Base-by-base conservation (phyloP, 345 rosid species). In the Geranium rotundifolium region DNA sequence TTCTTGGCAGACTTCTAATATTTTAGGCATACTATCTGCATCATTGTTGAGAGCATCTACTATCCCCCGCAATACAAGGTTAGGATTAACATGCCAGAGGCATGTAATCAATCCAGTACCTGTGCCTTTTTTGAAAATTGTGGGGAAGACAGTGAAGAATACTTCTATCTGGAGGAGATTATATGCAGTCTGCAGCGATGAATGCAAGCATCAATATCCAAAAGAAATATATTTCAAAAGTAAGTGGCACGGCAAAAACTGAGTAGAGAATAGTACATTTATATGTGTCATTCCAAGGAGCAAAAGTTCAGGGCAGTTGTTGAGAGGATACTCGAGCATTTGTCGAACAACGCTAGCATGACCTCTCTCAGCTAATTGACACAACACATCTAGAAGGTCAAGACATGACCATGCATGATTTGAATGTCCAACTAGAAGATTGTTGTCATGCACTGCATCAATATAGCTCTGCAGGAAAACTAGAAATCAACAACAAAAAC, bases 301-400 rank as follows among this genome's bases (percentile, higher is more conserved):
- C 77, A 90, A 78, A 52, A 89, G 72, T 78, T 82, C 96, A 37
- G 99, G 96, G 69, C 92, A 93, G 68, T 85, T 82, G 69, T 78
- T 76, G 41, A 93, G 89, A 59, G 97, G 96, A 78, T 81, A 82
- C 65, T 86, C 81, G 19, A 93, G 90, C 82, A 93, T 72, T 52
- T 77, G 71, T 59, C 77, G 83, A 65, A 90, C 86, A 70, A 73
- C 66, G 71, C 69, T 76, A 67, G 88, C 70, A 58, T 88, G 89
- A 63, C 99, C 99, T 74, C 79, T 82, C 80, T 93, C 97, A 63
- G 95, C 88, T 62, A 93, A 79, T 77, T 93, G 89, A 73, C 99
- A 88, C 52, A 93, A 79, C 69, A 88, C 83, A 59, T 85, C 86
- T 67, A 88, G 63, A 69, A 93, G 95, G 74, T 93, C 99, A 23